Conservation (phyloP, 768 basidiomycete genomes). For the Boletus vinaceobasis region DNA sequence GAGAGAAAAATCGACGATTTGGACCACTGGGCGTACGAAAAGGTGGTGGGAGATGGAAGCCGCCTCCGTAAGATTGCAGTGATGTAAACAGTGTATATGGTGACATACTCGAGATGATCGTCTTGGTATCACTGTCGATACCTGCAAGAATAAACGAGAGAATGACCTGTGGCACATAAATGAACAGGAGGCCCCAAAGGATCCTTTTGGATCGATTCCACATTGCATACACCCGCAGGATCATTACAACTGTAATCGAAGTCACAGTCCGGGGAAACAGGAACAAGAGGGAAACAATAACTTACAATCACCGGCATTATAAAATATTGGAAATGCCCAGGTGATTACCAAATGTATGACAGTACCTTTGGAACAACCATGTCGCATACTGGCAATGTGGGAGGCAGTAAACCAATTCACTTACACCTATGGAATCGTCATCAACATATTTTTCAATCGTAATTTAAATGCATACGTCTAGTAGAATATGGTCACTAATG, state of each 20-base stretch:
- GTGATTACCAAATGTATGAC: not conserved
- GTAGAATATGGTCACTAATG: not conserved
- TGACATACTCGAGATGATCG: too few species aligned
- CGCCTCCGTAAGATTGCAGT: too few species aligned
- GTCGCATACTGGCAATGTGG: too few species aligned
- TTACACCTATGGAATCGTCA: not conserved
- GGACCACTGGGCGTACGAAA: too few species aligned
- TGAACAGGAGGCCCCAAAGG: not conserved
- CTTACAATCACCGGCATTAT: not conserved
- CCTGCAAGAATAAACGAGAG: too few species aligned
- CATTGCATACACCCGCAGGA: too few species aligned
- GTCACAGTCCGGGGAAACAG: not conserved
- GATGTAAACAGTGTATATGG: too few species aligned
- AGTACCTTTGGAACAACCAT: not conserved
- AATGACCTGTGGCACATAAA: not conserved
- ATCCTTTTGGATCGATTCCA: not conserved
- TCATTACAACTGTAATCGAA: not conserved
- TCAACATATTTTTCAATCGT: rapidly evolving
- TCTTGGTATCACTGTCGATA: too few species aligned
- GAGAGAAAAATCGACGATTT: too few species aligned
- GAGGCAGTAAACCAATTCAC: not conserved
- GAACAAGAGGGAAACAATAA: not conserved
- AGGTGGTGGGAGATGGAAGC: too few species aligned
- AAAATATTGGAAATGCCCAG: not conserved
- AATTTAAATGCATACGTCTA: not conserved